Base-by-base conservation (phyloP, 768 basidiomycete genomes). In the Clitopilus hobsonii region DNA sequence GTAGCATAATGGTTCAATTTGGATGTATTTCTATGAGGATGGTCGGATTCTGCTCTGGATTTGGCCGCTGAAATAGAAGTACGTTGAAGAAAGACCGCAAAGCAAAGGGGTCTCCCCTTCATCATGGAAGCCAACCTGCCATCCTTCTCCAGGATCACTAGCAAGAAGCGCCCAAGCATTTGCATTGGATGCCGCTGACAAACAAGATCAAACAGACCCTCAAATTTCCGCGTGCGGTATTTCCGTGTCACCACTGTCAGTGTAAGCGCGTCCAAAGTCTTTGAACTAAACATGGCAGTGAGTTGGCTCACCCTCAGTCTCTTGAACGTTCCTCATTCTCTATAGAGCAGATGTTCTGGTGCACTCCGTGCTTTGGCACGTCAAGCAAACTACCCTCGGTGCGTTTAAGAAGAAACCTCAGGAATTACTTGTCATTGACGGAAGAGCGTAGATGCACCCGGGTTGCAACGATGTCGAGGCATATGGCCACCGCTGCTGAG, bases 401-500 rank as follows among this genome's bases (percentile, higher is more conserved):
- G 62, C 58, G 65, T 60, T 50, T 22, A 30, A 30, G 29, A 32
- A n/a, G 54, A 26, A 20, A 53, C 27, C 49, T 38, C 25, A 38
- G 47, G 52, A 48, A 52, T 36, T 20, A 50, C 53, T 25, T 55
- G 41, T 54, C 23, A 55, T 51, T 57, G 47, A 55, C 55, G 53
- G 54, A 22, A 32, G 6, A 41, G 18, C 23, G 38, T 60, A 78
- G 77, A 56, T 72, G 61, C 60, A 69, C 73, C 53, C 69, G 73
- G 64, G 55, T 68, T 55, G 60, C 71, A 30, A 65, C 63, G 58
- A 70, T 72, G 16, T 73, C 77, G 62, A 76, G 86, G 76, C 82
- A 77, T 70, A 69, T 87, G 51, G 77, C 83, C 24, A 81, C 86
- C 8, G 76, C 83, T 18, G 68, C 82, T 14, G 30, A 27, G 30